Evolutionary conservation across 352 stramenopile species (phyloP).

Genomic region (Phytophthora aleatoria): DNA sequence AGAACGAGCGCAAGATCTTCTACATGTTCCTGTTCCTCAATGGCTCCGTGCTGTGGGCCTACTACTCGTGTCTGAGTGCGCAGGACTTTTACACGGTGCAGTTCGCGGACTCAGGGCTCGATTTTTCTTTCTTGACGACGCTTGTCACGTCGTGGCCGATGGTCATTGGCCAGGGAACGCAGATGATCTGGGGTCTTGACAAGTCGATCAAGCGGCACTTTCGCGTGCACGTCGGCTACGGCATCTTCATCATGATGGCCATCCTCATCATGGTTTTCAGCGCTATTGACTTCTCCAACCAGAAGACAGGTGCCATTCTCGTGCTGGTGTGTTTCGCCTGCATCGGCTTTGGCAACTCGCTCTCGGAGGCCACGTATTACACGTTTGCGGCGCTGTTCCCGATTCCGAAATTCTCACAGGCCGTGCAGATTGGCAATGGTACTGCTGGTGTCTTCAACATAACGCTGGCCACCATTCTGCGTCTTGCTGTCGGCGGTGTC

Average conservation of each 20-base stretch:
- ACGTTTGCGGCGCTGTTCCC: conserved; percentile 61
- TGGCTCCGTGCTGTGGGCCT: conserved; percentile 68
- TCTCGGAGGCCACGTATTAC: conserved; percentile 64
- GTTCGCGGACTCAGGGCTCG: conserved; percentile 44
- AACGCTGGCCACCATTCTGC: conserved; percentile 40
- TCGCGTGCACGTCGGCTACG: conserved; percentile 40
- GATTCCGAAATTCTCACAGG: conserved; percentile 65
- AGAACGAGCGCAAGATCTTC: conserved; percentile 57
- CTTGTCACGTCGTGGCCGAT: conserved; percentile 7
- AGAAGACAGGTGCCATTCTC: conserved; percentile 22
- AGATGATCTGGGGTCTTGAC: conserved; percentile 62
- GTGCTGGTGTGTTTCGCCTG: conserved; percentile 55
- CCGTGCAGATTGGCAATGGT: conserved; percentile 6
- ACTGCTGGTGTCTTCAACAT: conserved; percentile 30
- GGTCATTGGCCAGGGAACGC: conserved; percentile 19
- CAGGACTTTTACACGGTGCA: conserved; percentile 59
- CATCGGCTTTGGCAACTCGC: conserved; percentile 56
- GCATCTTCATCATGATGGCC: conserved; percentile 52
- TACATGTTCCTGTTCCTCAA: conserved; percentile 73
- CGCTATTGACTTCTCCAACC: too few species aligned
- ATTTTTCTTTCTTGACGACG: conserved; percentile 59
- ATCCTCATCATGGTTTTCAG: conserved; percentile 18
- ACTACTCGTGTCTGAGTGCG: conserved; percentile 74
- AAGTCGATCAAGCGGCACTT: conserved; percentile 46
- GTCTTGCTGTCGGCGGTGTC: conserved; percentile 64